phyloP scores from a whole-genome alignment of 2,329 filamentous ascomycete species.

The Gyromitra esculenta region DNA sequence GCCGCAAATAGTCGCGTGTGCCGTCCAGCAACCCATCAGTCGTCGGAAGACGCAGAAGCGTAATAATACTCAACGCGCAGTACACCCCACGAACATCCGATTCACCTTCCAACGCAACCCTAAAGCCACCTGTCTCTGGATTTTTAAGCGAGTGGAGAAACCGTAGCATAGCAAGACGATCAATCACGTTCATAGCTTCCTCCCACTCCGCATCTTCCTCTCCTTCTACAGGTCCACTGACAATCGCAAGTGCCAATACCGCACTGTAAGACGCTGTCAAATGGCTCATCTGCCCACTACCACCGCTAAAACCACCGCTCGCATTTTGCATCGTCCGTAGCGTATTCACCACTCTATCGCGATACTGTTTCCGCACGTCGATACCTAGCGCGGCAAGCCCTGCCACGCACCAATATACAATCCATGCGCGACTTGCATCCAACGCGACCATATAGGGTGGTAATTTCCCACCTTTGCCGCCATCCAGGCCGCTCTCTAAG shows the following conservation, averaged over 20 bases:
- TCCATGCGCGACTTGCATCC: slow-evolving; percentile 91
- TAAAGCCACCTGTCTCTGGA: slow-evolving; percentile 80
- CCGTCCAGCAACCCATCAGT: slow-evolving; percentile 61
- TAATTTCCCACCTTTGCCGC: slow-evolving; percentile 42
- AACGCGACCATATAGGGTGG: slow-evolving; percentile 74
- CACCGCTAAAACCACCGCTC: slow-evolving; percentile 87
- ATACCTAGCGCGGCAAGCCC: slow-evolving; percentile 79
- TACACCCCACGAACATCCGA: slow-evolving; percentile 94
- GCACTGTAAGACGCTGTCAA: slow-evolving; percentile 88
- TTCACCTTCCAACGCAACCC: slow-evolving; percentile 85
- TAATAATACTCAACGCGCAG: slow-evolving; percentile 85
- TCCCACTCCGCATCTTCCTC: slow-evolving; percentile 63
- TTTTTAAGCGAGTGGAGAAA: slow-evolving; percentile 91
- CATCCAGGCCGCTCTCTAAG: slow-evolving; percentile 67
- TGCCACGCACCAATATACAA: slow-evolving; percentile 89
- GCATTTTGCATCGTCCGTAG: slow-evolving; percentile 83
- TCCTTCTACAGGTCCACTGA: slow-evolving; percentile 73
- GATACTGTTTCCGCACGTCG: slow-evolving; percentile 71
- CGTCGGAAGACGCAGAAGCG: slow-evolving; percentile 82
- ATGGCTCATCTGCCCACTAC: slow-evolving; percentile 90
- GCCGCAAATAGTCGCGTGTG: slow-evolving; percentile 59
- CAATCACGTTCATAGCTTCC: slow-evolving; percentile 72
- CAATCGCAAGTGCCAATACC: slow-evolving; percentile 78
- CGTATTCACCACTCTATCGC: slow-evolving; percentile 75
- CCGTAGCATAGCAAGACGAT: slow-evolving; percentile 86